Conservation (phyloP, 2,329 filamentous ascomycete species). For the Aureobasidium melanogenum region DNA sequence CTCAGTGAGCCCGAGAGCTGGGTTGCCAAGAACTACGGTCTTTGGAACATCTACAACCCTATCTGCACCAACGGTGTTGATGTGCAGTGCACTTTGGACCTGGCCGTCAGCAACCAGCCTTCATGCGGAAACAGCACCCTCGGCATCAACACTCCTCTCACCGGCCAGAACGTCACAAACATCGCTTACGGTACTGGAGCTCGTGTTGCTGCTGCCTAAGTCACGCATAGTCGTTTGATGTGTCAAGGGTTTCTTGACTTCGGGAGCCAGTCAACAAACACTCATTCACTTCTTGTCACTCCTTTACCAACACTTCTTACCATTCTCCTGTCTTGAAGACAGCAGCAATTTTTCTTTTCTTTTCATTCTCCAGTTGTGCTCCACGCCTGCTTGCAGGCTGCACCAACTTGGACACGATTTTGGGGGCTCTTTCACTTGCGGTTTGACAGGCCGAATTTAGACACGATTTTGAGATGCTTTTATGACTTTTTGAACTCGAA, state of each 20-base stretch:
- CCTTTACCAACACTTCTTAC: background rate
- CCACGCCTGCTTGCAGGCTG: background rate
- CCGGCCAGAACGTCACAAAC: constrained; percentile 17
- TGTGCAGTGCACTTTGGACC: constrained; percentile 22
- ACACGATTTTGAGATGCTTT: constrained; percentile 6
- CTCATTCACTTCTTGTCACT: constrained; percentile 6
- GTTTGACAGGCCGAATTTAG: background rate
- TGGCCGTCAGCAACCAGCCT: constrained; percentile 23
- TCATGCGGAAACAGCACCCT: constrained; percentile 19
- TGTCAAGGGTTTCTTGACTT: background rate
- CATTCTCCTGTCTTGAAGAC: constrained; percentile 9
- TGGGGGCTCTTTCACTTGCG: background rate
- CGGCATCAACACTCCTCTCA: constrained; percentile 19
- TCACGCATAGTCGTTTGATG: background rate
- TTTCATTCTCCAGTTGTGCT: background rate
- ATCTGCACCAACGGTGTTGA: constrained; percentile 24
- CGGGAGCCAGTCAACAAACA: background rate
- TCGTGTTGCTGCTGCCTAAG: constrained; percentile 10
- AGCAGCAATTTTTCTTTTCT: background rate
- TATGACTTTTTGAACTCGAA: background rate
- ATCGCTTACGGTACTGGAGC: constrained; percentile 22
- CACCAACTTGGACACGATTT: background rate
- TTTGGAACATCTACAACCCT: constrained; percentile 43
- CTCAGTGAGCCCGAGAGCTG: constrained; percentile 33
- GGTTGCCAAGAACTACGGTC: constrained; percentile 43